Evolutionary conservation across 73 alveolate genomes (phyloP).

Genomic region (Urostyla sp.): DNA sequence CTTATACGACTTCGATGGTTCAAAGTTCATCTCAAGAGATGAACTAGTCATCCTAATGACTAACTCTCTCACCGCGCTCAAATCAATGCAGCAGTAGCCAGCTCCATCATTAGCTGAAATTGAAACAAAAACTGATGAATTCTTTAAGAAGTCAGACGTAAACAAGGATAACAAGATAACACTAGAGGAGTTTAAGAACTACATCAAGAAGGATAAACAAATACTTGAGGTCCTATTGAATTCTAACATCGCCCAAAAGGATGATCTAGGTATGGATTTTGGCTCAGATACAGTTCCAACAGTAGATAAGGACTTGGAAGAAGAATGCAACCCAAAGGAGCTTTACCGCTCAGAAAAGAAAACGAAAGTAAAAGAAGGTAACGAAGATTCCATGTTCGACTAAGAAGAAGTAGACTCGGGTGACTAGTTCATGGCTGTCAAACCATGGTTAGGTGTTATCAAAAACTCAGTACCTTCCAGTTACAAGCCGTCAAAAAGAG

Average conservation of each 20-base stretch:
- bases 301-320: constrained; percentile 81
- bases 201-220: constrained; percentile 87
- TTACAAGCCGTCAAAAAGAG: constrained; percentile 80
- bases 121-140: constrained; percentile 89
- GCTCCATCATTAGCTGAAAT: constrained; percentile 87
- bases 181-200: constrained; percentile 88
- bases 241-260: constrained; percentile 73
- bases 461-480: constrained; percentile 81
- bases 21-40: constrained; percentile 89
- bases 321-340: constrained; percentile 79
- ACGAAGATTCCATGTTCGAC: constrained; percentile 74
- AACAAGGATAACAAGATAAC: constrained; percentile 94
- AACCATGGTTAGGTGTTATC: constrained; percentile 94
- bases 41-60: constrained; percentile 89
- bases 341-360: constrained; percentile 72
- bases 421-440: constrained; percentile 87
- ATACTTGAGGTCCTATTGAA: constrained; percentile 79
- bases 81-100: constrained; percentile 78
- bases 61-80: constrained; percentile 83
- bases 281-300: constrained; percentile 84
- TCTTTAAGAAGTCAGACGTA: constrained; percentile 89
- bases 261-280: constrained; percentile 83
- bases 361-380: constrained; percentile 69
- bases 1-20: constrained; percentile 93
- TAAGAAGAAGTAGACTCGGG: constrained; percentile 82